A percentile compares a stretch with the other conserved stretches of the same genome.
Conservation (phyloP, 177 flowering plant genomes). For the Vitis hybrid region DNA sequence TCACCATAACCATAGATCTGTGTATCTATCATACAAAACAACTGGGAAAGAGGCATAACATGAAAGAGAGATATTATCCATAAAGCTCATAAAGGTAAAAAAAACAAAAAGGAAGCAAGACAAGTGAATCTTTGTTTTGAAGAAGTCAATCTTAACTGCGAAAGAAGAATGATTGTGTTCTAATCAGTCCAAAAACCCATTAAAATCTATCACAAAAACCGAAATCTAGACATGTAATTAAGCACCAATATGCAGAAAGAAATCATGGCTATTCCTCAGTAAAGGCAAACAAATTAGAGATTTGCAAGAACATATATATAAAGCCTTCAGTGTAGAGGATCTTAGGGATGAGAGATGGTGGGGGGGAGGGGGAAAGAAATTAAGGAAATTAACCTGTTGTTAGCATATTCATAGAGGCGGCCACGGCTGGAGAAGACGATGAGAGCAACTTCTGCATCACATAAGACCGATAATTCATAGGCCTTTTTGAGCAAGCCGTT, state of each 20-base stretch:
- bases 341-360: not conserved
- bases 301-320: too few species aligned
- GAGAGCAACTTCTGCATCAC: conserved; percentile 47
- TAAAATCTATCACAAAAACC: not conserved
- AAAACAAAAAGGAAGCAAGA: not conserved
- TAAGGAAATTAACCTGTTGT: conserved; percentile 29
- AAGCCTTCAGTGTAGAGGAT: too few species aligned
- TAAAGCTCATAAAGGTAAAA: conserved; percentile 5
- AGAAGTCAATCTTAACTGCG: not conserved
- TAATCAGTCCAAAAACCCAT: too few species aligned
- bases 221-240: not conserved
- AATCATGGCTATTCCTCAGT: too few species aligned
- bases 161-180: not conserved
- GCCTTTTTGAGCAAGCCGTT: conserved; percentile 48
- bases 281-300: too few species aligned
- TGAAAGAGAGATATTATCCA: not conserved
- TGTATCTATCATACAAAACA: conserved; percentile 4
- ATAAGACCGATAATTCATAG: conserved; percentile 40
- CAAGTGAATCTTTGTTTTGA: conserved; percentile 13
- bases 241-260: too few species aligned
- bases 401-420: conserved; percentile 45
- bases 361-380: not conserved
- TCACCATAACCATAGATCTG: conserved; percentile 16
- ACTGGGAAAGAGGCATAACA: not conserved
- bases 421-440: conserved; percentile 45